These are phyloP conservation scores for Monascus ruber DNA, from an alignment of 2,329 filamentous ascomycete species.

Conservation along the genomic window DNA sequence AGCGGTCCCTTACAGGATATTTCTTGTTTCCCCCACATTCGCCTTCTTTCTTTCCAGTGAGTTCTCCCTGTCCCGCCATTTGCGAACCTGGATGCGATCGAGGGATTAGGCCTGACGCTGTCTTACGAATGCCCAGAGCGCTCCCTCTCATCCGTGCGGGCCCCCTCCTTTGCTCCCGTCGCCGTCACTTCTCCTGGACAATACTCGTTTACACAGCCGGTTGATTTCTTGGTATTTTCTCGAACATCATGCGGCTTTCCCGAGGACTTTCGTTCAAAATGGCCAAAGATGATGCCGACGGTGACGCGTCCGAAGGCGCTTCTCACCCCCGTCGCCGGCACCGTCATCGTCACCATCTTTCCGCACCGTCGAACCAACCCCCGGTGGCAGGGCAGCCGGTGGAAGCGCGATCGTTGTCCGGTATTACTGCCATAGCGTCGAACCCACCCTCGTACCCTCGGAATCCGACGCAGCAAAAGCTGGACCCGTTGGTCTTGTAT, in stretches of 20 bases:
- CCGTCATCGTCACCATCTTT: slow-evolving; percentile 9
- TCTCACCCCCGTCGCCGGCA: slow-evolving; percentile 10
- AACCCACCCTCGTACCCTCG: slow-evolving; percentile 80
- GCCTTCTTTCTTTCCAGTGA: too few relatives aligned
- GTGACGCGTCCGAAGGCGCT: slow-evolving; percentile 11
- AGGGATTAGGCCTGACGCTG: too few relatives aligned
- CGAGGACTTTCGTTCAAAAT: slow-evolving; percentile 3
- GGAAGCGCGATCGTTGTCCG: slow-evolving; percentile 73
- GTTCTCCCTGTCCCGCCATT: too few relatives aligned
- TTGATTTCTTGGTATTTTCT: too few relatives aligned
- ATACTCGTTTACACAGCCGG: too few relatives aligned
- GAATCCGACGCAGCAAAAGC: slow-evolving; percentile 57
- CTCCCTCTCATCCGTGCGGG: background rate
- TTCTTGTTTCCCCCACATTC: too few relatives aligned
- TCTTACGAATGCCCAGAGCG: background rate
- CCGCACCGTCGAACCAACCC: slow-evolving; percentile 7
- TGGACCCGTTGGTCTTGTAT: slow-evolving; percentile 70
- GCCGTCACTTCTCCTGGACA: too few relatives aligned
- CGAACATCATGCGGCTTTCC: too few relatives aligned
- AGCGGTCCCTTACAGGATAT: too few relatives aligned
- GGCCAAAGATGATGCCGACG: slow-evolving; percentile 9
- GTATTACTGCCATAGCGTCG: slow-evolving; percentile 67
- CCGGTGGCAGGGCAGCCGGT: slow-evolving; percentile 31
- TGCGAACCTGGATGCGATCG: too few relatives aligned
- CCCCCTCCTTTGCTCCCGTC: background rate